A percentile compares a stretch with the other conserved stretches of the same genome.
These are phyloP conservation scores for Pseudognaphalium luteoalbum DNA, from an alignment of 129 eudicot species.

Conservation along the genomic window DNA sequence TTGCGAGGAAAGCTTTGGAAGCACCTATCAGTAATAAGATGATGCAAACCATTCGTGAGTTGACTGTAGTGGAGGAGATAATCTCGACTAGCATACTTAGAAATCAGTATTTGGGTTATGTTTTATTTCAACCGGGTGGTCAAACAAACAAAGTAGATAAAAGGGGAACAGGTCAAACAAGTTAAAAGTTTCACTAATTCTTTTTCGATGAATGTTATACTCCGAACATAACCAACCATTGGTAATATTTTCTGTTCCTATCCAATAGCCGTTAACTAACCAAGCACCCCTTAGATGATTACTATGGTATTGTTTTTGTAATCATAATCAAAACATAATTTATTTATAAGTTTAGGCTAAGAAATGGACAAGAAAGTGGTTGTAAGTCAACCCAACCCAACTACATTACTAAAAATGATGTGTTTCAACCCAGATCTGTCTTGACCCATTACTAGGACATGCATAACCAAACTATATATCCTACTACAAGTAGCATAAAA, in stretches of 20 bases:
- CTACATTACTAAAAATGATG: too few relatives aligned
- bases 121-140: neutral
- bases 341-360: too few relatives aligned
- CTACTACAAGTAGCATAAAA: slow-evolving; percentile 6
- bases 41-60: slow-evolving; percentile 7
- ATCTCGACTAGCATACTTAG: neutral
- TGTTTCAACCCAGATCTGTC: too few relatives aligned
- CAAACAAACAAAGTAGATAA: neutral
- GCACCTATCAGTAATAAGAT: slow-evolving; percentile 54
- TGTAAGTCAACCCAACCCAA: too few relatives aligned
- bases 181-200: neutral
- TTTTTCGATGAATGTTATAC: too few relatives aligned
- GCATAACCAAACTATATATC: neutral
- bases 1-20: slow-evolving; percentile 94
- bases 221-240: too few relatives aligned
- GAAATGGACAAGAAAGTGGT: too few relatives aligned
- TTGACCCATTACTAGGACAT: neutral
- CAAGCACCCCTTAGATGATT: too few relatives aligned
- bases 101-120: neutral
- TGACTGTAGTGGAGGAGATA: neutral
- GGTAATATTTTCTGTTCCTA: too few relatives aligned
- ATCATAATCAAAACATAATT: too few relatives aligned
- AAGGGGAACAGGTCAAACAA: neutral
- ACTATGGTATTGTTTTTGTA: too few relatives aligned
- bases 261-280: too few relatives aligned